Evolutionary conservation across 352 stramenopile species (phyloP).

Genomic region (Elongisporangium prolatum): DNA sequence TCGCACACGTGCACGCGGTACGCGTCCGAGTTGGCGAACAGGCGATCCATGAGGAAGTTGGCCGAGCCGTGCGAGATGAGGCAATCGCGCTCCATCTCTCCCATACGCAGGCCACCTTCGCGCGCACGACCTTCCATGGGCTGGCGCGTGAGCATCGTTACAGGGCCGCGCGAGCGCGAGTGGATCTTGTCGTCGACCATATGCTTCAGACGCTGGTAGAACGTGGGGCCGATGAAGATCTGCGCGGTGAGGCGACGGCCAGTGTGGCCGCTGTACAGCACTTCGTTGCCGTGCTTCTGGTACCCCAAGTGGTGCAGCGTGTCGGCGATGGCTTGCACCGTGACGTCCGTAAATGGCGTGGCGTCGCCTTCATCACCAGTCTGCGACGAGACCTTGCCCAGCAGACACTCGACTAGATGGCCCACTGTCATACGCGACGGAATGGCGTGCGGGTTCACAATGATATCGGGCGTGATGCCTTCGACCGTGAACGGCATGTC

Average conservation of each 20-base stretch:
- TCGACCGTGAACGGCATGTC: conserved; percentile 99
- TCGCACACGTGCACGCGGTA: conserved; percentile 99
- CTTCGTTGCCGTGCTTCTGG: conserved; percentile 98
- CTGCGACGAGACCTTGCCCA: conserved; percentile 97
- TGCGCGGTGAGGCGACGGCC: conserved; percentile 93
- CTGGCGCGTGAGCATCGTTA: conserved; percentile 98
- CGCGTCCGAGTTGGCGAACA: conserved; percentile 99
- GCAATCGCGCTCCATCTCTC: conserved; percentile 99
- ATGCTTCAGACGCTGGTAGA: conserved; percentile 99
- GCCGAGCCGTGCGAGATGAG: conserved; percentile 99
- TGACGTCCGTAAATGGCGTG: conserved; percentile 98
- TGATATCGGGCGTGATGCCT: conserved; percentile 99
- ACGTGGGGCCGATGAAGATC: conserved; percentile 99
- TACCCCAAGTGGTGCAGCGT: conserved; percentile 96
- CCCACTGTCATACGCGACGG: conserved; percentile 99
- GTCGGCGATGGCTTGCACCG: conserved; percentile 96
- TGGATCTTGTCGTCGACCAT: conserved; percentile 99
- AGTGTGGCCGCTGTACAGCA: conserved; percentile 99
- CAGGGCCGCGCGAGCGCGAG: conserved; percentile 90
- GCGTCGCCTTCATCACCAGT: conserved; percentile 97
- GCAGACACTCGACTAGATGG: conserved; percentile 99
- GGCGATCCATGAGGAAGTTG: conserved; percentile 99
- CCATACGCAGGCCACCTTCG: conserved; percentile 99
- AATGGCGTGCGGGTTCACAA: conserved; percentile 99
- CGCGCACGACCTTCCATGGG: conserved; percentile 97